These are phyloP conservation scores for Acacia melanoxylon DNA, from an alignment of 306 rosid genomes.

Conservation along the genomic window DNA sequence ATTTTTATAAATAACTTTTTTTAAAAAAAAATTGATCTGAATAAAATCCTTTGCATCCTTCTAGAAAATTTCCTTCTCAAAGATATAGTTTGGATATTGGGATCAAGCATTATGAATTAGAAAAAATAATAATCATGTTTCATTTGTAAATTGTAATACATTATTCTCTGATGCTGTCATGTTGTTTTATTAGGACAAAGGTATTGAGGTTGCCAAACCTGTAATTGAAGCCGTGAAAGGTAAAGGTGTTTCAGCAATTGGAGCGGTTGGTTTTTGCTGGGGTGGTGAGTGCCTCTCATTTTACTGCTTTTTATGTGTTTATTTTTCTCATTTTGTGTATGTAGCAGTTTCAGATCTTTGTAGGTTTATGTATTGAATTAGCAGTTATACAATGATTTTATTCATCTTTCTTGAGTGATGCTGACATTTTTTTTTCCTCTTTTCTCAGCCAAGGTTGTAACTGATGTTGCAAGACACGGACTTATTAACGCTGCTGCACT, in stretches of 20 bases:
- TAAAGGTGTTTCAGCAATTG: conserved; percentile 59
- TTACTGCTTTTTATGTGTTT: not conserved
- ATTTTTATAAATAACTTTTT: not conserved
- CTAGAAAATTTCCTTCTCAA: not conserved
- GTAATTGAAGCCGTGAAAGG: conserved; percentile 62
- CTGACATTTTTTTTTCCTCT: not conserved
- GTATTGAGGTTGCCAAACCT: conserved; percentile 56
- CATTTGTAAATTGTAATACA: not conserved
- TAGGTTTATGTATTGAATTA: conserved; percentile 7
- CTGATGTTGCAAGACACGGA: conserved; percentile 53
- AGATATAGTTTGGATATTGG: not conserved
- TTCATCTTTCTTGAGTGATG: not conserved
- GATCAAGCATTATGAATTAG: not conserved
- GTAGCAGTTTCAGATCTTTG: not conserved
- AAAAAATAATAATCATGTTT: not conserved
- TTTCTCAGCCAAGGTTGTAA: conserved; percentile 71
- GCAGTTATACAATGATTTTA: not conserved
- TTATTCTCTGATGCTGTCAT: conserved; percentile 8
- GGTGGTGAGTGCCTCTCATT: conserved; percentile 61
- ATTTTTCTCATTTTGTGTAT: not conserved
- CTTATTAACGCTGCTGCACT: conserved; percentile 58
- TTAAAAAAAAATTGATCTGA: not conserved
- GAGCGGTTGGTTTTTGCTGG: conserved; percentile 85
- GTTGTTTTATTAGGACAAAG: conserved; percentile 56
- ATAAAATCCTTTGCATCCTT: not conserved